phyloP scores from a whole-genome alignment of 73 alveolate species.

The Paramecium sonneborni region DNA sequence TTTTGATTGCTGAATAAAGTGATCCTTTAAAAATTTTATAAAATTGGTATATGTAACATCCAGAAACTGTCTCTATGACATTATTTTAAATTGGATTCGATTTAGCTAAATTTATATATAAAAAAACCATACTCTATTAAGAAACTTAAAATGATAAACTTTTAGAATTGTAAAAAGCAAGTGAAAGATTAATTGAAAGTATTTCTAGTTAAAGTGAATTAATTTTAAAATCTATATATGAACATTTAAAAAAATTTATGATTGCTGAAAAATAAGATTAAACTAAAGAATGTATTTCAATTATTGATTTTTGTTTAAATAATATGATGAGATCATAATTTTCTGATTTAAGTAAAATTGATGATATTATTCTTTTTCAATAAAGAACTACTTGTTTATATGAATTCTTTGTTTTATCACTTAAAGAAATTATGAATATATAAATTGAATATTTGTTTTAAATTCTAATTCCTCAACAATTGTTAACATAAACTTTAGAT shows the following conservation, averaged over 20 bases:
- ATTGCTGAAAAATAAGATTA: background rate
- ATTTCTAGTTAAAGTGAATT: constrained; percentile 33
- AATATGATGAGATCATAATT: background rate
- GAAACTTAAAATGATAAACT: background rate
- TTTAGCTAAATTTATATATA: background rate
- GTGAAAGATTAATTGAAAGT: constrained; percentile 41
- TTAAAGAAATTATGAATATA: background rate
- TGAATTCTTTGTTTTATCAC: background rate
- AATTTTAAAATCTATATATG: background rate
- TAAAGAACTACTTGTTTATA: background rate
- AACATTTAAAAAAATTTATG: background rate
- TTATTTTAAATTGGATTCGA: constrained; percentile 24
- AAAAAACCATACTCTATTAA: background rate
- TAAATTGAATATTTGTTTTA: background rate
- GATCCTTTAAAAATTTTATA: constrained; percentile 18
- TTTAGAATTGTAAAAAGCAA: constrained; percentile 1
- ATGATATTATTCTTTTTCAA: background rate
- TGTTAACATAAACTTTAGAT: background rate
- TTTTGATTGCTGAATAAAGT: background rate
- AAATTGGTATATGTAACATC: constrained; percentile 51
- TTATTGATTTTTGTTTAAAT: background rate
- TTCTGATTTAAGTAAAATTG: background rate
- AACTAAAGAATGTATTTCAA: background rate
- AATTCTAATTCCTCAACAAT: background rate
- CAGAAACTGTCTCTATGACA: constrained; percentile 36